Base-by-base conservation (phyloP, 2,329 filamentous ascomycete genomes). In the Alternaria consortialis region DNA sequence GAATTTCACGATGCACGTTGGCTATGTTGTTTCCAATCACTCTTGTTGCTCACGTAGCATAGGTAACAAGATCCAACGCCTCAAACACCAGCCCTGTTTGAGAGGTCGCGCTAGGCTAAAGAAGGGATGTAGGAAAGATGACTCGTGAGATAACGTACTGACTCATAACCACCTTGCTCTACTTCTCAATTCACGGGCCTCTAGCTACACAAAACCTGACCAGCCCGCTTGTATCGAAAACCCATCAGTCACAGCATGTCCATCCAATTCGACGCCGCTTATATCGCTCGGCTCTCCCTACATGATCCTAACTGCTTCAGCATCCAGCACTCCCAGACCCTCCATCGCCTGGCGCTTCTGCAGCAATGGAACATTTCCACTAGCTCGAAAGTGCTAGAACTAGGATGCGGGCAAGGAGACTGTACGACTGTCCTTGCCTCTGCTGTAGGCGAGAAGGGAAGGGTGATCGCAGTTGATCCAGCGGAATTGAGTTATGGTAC, bases 391-490 rank as follows among this genome's bases (percentile, higher is more conserved):
- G 71, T 88, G 7, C 79, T 89, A 2, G 87, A 88, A 69, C 72
- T 89, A 37, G 86, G 86, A 51, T 88, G 86, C 72, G 87, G 86
- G 1, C 87, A 88, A 65, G 87, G 86, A 2, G 85, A 85, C 60
- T 84, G 82, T 66, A 88, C 87, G 2, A 79, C 82, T 11, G 83
- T 83, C 3, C 80, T 88, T 17, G 86, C 86, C 46, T 70, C 80
- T 66, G 80, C 74, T 20, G 80, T 85, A 1, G 82, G 83, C 3
- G 68, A 79, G 12, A 31, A 73, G 0, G 84, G 85, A 74, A 47
- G 23, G 1, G 56, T 69, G 1, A 76, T 87, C 13, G 86, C 84
- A 5, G 71, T 87, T 29, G 86, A 88, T 74, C 86, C 85, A 1
- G 85, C 80, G 0, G 67, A 76, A 0, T 72, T 81, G 7, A 79